Conservation (phyloP, 768 basidiomycete genomes). For the Mrakia blollopis region DNA sequence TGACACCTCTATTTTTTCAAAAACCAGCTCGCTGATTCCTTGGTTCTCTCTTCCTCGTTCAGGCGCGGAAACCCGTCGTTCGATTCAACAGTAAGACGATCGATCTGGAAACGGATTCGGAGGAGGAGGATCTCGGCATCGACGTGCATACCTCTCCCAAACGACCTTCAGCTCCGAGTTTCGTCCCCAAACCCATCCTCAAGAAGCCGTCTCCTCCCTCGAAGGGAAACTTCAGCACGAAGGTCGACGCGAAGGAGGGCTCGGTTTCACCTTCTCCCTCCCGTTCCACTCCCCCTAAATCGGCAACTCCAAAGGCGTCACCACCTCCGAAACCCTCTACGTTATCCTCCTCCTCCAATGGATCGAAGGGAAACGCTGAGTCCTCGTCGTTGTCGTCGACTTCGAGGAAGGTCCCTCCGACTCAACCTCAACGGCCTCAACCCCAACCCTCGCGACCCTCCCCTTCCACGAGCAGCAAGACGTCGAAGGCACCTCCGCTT, state of each 20-base stretch:
- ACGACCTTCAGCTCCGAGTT: not conserved
- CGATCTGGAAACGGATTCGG: constrained; percentile 1
- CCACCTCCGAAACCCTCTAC: not conserved
- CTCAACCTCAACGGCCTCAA: not conserved
- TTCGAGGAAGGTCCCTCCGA: not conserved
- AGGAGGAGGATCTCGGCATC: not conserved
- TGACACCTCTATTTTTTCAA: not conserved
- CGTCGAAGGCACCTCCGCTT: not conserved
- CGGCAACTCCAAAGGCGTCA: not conserved
- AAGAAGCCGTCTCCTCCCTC: not conserved
- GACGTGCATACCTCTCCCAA: not conserved
- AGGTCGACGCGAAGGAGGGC: not conserved
- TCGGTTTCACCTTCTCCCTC: not conserved
- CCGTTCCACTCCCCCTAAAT: not conserved
- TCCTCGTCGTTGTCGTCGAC: not conserved
- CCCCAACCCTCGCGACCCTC: not conserved
- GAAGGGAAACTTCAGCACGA: not conserved
- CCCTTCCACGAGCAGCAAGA: not conserved
- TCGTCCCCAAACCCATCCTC: not conserved
- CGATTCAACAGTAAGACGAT: not conserved
- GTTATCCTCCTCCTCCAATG: not conserved
- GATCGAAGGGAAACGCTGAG: not conserved
- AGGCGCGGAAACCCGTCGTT: not conserved
- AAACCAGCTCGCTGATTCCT: not conserved
- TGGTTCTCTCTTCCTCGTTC: not conserved